Conservation (phyloP, 2,329 filamentous ascomycete species). For the Exophiala sideris region DNA sequence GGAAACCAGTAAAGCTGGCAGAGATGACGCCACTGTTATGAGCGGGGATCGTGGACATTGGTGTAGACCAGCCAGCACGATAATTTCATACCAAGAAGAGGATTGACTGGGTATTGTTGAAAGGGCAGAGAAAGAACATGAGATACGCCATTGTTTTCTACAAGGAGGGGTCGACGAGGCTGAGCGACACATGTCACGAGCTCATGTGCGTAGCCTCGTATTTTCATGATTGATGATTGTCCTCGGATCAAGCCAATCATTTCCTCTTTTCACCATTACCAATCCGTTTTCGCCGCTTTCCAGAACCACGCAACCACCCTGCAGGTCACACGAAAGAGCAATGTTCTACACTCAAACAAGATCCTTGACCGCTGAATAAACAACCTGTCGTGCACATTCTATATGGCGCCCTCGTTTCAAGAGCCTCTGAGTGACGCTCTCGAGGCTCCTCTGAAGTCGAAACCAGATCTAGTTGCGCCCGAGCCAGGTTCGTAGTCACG, state of each 20-base stretch:
- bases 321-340: background rate
- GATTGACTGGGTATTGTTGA: no score
- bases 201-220: background rate
- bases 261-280: conserved; percentile 3
- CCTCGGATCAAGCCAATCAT: conserved; percentile 3
- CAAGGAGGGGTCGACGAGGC: conserved; percentile 1
- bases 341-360: no score
- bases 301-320: background rate
- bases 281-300: conserved; percentile 7
- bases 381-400: background rate
- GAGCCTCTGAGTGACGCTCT: conserved; percentile 69
- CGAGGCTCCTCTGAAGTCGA: conserved; percentile 69
- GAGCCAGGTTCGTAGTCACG: conserved; percentile 61
- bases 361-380: no score
- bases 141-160: no score
- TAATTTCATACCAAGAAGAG: no score
- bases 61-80: no score
- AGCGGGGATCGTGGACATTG: no score
- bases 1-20: no score
- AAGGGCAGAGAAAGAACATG: no score
- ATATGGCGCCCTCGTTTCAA: conserved; percentile 80
- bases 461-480: conserved; percentile 83
- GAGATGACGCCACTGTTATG: no score
- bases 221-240: background rate
- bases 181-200: background rate